phyloP scores from a whole-genome alignment of 345 rosid genomes.

The Salix koriyanagi region DNA sequence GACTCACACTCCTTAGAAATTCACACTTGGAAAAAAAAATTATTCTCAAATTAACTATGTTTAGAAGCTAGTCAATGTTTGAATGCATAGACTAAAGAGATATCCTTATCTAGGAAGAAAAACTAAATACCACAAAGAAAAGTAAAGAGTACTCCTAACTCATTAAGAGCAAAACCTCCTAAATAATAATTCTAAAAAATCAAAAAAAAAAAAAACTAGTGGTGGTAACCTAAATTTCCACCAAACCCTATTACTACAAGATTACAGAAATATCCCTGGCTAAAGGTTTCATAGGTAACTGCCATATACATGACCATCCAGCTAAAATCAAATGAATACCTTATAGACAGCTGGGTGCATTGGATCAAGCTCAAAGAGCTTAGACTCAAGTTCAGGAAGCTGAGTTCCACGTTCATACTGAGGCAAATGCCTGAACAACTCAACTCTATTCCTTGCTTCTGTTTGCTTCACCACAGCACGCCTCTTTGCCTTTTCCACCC shows the following conservation, averaged over 20 bases:
- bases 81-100: neutral
- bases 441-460: slow-evolving; percentile 84
- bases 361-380: slow-evolving; percentile 81
- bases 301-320: neutral
- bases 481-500: slow-evolving; percentile 90
- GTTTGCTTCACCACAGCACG: slow-evolving; percentile 85
- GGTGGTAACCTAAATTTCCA: neutral
- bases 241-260: neutral
- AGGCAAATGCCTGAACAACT: slow-evolving; percentile 94
- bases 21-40: neutral
- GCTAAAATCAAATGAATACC: slow-evolving; percentile 36
- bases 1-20: neutral
- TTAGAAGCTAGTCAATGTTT: neutral
- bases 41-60: neutral
- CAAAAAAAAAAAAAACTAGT: neutral
- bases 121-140: neutral
- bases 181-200: neutral
- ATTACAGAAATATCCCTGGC: neutral
- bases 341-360: slow-evolving; percentile 91
- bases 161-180: neutral
- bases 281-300: neutral
- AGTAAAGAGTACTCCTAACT: neutral
- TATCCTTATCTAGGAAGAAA: neutral
- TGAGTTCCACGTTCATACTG: slow-evolving; percentile 92
- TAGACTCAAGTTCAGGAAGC: slow-evolving; percentile 78